phyloP scores from a whole-genome alignment of 768 basidiomycete species.

The Lactarius trivialis region DNA sequence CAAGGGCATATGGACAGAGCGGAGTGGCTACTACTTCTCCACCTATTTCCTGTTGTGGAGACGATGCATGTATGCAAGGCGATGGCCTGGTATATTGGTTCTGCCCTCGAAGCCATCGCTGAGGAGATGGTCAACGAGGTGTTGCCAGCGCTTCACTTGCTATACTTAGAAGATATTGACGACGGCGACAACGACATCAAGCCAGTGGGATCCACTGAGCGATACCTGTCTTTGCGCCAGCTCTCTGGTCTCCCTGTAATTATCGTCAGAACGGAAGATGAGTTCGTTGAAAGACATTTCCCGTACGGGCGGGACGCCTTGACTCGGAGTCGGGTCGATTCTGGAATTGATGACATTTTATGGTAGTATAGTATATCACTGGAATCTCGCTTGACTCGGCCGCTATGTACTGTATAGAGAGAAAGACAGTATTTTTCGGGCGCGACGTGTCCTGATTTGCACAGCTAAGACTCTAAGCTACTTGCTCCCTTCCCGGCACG shows the following conservation, averaged over 20 bases:
- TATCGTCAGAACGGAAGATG: background rate
- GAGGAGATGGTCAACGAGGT: background rate
- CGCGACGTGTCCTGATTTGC: too few species aligned
- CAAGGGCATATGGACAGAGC: too few species aligned
- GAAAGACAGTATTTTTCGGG: too few species aligned
- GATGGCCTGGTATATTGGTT: background rate
- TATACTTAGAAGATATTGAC: background rate
- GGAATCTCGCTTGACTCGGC: too few species aligned
- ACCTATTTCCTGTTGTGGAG: background rate
- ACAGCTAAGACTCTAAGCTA: too few species aligned
- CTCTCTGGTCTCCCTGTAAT: background rate
- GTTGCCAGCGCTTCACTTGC: background rate
- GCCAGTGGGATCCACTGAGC: background rate
- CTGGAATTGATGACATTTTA: too few species aligned
- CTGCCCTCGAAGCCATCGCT: background rate
- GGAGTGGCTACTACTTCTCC: background rate
- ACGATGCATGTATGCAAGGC: background rate
- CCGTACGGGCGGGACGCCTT: too few species aligned
- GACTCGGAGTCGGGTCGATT: too few species aligned
- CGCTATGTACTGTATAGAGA: too few species aligned
- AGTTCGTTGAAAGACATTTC: background rate
- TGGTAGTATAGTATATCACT: too few species aligned
- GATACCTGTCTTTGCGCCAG: background rate
- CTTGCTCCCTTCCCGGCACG: background rate
- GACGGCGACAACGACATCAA: background rate